Percentiles rank a stretch among this genome's conserved stretches.
These are phyloP conservation scores for Trichophyton verrucosum DNA, from an alignment of 2,329 filamentous ascomycete genomes.

Conservation along the genomic window DNA sequence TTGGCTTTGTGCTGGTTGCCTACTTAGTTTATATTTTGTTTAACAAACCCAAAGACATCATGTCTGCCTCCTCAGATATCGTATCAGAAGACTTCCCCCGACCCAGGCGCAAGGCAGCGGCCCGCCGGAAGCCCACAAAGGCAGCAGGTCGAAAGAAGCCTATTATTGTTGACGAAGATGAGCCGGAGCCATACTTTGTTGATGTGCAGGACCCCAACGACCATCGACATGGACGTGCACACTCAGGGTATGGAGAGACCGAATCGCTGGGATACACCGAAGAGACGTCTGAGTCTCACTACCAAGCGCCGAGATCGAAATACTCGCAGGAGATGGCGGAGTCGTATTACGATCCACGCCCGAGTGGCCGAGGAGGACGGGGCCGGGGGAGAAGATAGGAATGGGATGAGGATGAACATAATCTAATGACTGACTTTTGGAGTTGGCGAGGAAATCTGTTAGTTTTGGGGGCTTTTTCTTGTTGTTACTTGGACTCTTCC, in stretches of 20 bases:
- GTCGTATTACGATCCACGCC: background rate
- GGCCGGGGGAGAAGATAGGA: background rate
- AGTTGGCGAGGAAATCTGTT: background rate
- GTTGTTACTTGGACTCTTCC: background rate
- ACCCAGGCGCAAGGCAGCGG: background rate
- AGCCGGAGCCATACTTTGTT: background rate
- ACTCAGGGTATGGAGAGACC: background rate
- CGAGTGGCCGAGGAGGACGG: background rate
- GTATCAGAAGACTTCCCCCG: background rate
- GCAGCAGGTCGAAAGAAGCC: background rate
- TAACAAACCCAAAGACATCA: background rate
- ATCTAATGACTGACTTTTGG: background rate
- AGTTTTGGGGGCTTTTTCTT: background rate
- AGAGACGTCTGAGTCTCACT: background rate
- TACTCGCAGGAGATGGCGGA: background rate
- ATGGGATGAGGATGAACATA: background rate
- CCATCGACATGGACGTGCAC: background rate
- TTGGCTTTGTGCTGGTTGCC: conserved; percentile 35
- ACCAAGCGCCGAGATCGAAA: background rate
- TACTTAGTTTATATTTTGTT: background rate
- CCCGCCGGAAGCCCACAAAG: background rate
- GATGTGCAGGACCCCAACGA: background rate
- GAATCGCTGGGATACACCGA: background rate
- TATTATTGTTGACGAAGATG: background rate
- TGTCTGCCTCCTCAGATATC: background rate